Conservation (phyloP, 345 rosid genomes). For the Lepidium sativum region DNA sequence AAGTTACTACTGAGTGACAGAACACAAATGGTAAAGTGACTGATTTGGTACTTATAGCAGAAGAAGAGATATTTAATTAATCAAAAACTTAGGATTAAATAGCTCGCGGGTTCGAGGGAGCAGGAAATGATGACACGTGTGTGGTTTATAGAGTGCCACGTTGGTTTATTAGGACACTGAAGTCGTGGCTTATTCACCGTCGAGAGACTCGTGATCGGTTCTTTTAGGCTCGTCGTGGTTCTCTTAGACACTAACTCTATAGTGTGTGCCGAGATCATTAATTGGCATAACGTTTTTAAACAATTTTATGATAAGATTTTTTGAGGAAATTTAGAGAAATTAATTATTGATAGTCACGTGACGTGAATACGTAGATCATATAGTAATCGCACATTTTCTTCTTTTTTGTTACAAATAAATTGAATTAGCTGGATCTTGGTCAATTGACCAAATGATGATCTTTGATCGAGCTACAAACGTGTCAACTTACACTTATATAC, state of each 20-base stretch:
- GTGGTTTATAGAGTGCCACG: not conserved
- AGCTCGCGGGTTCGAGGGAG: not conserved
- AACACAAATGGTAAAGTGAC: not conserved
- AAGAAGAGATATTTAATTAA: not conserved
- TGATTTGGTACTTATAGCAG: slow-evolving; percentile 19
- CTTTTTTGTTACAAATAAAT: not conserved
- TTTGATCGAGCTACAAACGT: slow-evolving; percentile 4
- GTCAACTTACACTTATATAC: not conserved
- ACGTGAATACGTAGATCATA: slow-evolving; percentile 14
- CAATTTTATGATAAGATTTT: not conserved
- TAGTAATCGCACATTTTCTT: slow-evolving; percentile 6
- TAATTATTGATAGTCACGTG: not conserved
- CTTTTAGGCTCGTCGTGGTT: slow-evolving; percentile 39
- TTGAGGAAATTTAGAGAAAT: not conserved
- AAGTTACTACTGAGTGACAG: slow-evolving; percentile 8
- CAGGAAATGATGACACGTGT: slow-evolving; percentile 37
- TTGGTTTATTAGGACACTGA: not conserved
- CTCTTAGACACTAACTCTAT: slow-evolving; percentile 3
- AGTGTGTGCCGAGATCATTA: not conserved
- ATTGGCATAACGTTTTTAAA: not conserved
- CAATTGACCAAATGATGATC: slow-evolving; percentile 3
- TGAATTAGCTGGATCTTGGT: slow-evolving; percentile 5
- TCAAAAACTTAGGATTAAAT: not conserved
- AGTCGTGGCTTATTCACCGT: slow-evolving; percentile 67
- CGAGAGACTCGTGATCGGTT: slow-evolving; percentile 34